Conservation (phyloP, 1,284 basidiomycete species). For the Bondarzewia mesenterica region DNA sequence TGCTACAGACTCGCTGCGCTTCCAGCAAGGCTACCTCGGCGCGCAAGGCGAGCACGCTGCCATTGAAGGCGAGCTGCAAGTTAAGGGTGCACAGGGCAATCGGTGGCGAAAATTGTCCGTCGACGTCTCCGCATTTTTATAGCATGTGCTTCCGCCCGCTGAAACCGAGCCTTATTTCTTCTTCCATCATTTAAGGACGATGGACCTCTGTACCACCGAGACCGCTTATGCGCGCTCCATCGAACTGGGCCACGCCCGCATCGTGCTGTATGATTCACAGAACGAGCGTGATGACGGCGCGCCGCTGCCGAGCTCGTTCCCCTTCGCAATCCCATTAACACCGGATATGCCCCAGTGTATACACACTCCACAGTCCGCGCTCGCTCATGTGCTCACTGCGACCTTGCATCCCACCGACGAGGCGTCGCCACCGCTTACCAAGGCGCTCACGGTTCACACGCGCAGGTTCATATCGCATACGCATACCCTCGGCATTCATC, state of each 20-base stretch:
- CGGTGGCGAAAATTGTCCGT: constrained; percentile 66
- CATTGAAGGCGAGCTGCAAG: constrained; percentile 74
- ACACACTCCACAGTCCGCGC: constrained; percentile 57
- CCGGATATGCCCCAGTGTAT: constrained; percentile 72
- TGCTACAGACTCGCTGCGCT: constrained; percentile 54
- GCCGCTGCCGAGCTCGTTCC: constrained; percentile 51
- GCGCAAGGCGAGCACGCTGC: constrained; percentile 72
- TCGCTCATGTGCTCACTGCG: constrained; percentile 60
- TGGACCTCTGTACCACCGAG: constrained; percentile 63
- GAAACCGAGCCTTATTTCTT: constrained; percentile 6
- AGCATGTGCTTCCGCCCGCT: constrained; percentile 7
- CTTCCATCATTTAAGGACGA: constrained; percentile 34
- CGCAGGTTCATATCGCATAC: constrained; percentile 64
- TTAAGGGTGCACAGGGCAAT: constrained; percentile 54
- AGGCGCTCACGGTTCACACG: constrained; percentile 59
- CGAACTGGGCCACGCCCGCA: constrained; percentile 50
- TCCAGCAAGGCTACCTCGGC: constrained; percentile 75
- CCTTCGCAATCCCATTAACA: constrained; percentile 69
- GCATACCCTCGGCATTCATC: constrained; percentile 42
- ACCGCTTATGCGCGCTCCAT: constrained; percentile 49
- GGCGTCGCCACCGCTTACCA: constrained; percentile 33
- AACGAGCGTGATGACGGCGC: constrained; percentile 18
- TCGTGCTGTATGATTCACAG: constrained; percentile 38
- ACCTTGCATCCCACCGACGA: constrained; percentile 46
- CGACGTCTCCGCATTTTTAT: constrained; percentile 1